Base-by-base conservation (phyloP, 2,329 filamentous ascomycete genomes). In the Penicillium sp. region DNA sequence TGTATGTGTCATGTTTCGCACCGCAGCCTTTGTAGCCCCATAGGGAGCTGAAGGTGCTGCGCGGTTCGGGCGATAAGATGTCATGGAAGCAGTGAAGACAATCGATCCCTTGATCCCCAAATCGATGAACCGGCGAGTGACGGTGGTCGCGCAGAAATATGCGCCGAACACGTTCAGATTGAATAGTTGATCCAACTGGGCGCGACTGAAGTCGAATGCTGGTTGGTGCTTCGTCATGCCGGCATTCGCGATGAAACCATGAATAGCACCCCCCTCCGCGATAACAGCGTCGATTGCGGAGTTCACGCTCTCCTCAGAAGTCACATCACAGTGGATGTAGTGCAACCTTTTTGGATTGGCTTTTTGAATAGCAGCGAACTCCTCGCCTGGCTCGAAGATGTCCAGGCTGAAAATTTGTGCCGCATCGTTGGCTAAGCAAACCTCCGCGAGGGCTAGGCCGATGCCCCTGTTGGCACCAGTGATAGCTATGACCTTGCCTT, bases 1-100 rank as follows among this genome's bases (percentile, higher is more conserved):
- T 13, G 67, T 65, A 33, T 64, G 59, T 17, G 58, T 62, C 59
- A 71, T 65, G 21, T 64, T 59, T 26, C 60, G 52, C 42, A 66
- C 62, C n/a, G 74, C 77, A 15, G 69, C 77, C 62, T 80, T 79
- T 45, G 73, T 75, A n/a, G 68, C 74, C 24, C 74, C 74, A 41
- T 79, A 79, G 0, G 77, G 75, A 0, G 79, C 79, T 3, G 78
- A 81, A 2, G 79, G 80, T 6, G 76, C 79, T 9, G 78, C 63
- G 15, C 77, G 68, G 62, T 80, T 79, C 1, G 77, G 76, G 2
- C 76, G 70, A 62, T 80, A 78, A 3, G 69, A 74, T 3, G 78
- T 76, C 76, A 80, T 80, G 52, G 67, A 72, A 1, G 76, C 71
- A 7, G 77, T 80, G 60, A 79, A 76, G 46, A 79, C 75, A 18